A percentile compares a stretch with the other conserved stretches of the same genome.
phyloP scores from a whole-genome alignment of 1,284 basidiomycete genomes.

The Ceratobasidium sp. region DNA sequence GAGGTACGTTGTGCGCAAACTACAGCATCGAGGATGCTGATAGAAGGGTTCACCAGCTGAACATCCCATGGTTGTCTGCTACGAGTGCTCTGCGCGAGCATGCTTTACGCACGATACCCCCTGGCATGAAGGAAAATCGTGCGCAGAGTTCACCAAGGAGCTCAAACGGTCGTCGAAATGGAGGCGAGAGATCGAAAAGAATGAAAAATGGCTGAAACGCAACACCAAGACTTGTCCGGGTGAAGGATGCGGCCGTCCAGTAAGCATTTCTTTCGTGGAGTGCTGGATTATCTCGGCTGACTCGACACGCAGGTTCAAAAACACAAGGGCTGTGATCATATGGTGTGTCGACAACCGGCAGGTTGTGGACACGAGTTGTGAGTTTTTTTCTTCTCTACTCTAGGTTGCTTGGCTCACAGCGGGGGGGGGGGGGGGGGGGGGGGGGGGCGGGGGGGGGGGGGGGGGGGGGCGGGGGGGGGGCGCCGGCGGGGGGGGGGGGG shows the following conservation, averaged over 20 bases:
- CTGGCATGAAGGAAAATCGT: slow-evolving; percentile 36
- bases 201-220: slow-evolving; percentile 4
- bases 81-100: slow-evolving; percentile 7
- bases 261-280: background rate
- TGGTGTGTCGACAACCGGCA: background rate
- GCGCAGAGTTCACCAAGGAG: slow-evolving; percentile 20
- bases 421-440: too few relatives aligned
- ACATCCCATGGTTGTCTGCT: slow-evolving; percentile 11
- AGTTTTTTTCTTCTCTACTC: background rate
- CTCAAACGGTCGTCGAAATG: slow-evolving; percentile 1
- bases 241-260: slow-evolving; percentile 17
- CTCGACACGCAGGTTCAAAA: background rate
- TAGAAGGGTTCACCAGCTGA: background rate
- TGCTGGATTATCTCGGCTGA: background rate
- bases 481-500: too few relatives aligned
- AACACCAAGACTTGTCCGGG: slow-evolving; percentile 31
- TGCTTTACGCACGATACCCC: slow-evolving; percentile 28
- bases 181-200: background rate
- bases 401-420: too few relatives aligned
- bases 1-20: background rate
- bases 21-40: background rate
- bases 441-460: too few relatives aligned
- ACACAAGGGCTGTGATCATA: slow-evolving; percentile 2
- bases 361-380: slow-evolving; percentile 14
- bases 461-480: too few relatives aligned